phyloP scores from a whole-genome alignment of 2,329 filamentous ascomycete species.

The Chrysoporthe puriensis region DNA sequence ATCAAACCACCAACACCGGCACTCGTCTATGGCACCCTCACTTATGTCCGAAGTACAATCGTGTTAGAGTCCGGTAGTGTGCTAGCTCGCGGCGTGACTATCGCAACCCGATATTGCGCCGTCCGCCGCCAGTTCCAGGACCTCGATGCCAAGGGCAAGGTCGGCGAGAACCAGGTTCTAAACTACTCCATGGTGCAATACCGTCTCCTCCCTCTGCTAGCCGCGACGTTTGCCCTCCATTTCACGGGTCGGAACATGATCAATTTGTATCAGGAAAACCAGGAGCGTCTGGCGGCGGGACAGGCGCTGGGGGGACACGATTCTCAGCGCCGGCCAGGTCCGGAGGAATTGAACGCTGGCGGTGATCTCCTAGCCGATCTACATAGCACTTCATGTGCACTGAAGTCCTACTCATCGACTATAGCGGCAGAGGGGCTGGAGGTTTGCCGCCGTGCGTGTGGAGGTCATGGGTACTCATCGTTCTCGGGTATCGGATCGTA shows the following conservation, averaged over 20 bases:
- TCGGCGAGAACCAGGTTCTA: slow-evolving; percentile 72
- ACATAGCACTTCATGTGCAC: slow-evolving; percentile 75
- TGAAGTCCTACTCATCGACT: slow-evolving; percentile 74
- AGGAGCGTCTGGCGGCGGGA: slow-evolving; percentile 63
- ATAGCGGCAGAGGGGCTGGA: slow-evolving; percentile 76
- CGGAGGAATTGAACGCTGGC: slow-evolving; percentile 68
- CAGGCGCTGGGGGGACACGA: slow-evolving; percentile 34
- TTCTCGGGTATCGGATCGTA: slow-evolving; percentile 77
- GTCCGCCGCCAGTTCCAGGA: slow-evolving; percentile 81
- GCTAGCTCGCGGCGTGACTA: slow-evolving; percentile 76
- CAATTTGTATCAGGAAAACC: slow-evolving; percentile 71
- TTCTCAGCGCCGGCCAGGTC: slow-evolving; percentile 60
- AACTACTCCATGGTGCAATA: slow-evolving; percentile 84
- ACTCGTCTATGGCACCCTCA: slow-evolving; percentile 75
- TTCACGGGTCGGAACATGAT: slow-evolving; percentile 81
- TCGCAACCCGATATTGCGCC: slow-evolving; percentile 74
- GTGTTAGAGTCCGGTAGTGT: slow-evolving; percentile 74
- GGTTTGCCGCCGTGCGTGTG: slow-evolving; percentile 73
- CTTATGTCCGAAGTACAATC: slow-evolving; percentile 74
- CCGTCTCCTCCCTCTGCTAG: slow-evolving; percentile 71
- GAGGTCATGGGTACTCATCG: slow-evolving; percentile 75
- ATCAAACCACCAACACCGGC: slow-evolving; percentile 67
- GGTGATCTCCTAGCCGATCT: slow-evolving; percentile 73
- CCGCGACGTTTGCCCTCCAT: slow-evolving; percentile 76
- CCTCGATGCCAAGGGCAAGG: slow-evolving; percentile 58